A percentile compares a stretch with the other conserved stretches of the same genome.
phyloP scores from a whole-genome alignment of 192 early-diverging fungal species.

The Dissophora globulifera region DNA sequence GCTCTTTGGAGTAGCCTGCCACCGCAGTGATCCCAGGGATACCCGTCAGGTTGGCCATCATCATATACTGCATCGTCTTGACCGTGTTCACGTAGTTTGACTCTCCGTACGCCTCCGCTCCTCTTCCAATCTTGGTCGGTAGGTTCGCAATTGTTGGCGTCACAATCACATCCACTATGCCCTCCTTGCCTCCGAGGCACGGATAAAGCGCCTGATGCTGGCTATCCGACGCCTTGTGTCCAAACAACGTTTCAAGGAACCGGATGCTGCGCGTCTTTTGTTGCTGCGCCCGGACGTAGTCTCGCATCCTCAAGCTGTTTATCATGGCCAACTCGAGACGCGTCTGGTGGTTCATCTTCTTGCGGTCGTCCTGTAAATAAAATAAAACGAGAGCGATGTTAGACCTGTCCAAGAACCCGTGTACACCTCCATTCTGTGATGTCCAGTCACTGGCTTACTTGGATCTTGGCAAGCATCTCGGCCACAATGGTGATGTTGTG shows the following conservation, averaged over 20 bases:
- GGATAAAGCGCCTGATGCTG: slow-evolving; percentile 29
- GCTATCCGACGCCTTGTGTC: slow-evolving; percentile 16
- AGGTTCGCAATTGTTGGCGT: slow-evolving; percentile 69
- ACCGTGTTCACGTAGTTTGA: slow-evolving; percentile 62
- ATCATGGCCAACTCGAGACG: slow-evolving; percentile 54
- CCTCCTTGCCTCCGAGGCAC: slow-evolving; percentile 11
- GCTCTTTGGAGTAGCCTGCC: slow-evolving; percentile 60
- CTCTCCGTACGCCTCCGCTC: slow-evolving; percentile 59
- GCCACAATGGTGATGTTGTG: slow-evolving; percentile 73
- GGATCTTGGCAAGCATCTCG: slow-evolving; percentile 63
- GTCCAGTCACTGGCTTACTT: too few species aligned
- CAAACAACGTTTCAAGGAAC: slow-evolving; percentile 59
- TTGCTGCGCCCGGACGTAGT: slow-evolving; percentile 65
- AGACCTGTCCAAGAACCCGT: too few species aligned
- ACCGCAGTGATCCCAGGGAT: slow-evolving; percentile 72
- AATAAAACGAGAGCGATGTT: too few species aligned
- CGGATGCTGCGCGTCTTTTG: slow-evolving; percentile 66
- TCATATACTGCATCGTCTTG: slow-evolving; percentile 68
- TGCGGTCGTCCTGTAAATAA: slow-evolving; percentile 22
- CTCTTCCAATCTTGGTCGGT: slow-evolving; percentile 61
- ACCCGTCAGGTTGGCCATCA: slow-evolving; percentile 72
- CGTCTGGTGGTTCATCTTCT: slow-evolving; percentile 55
- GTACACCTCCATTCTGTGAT: too few species aligned
- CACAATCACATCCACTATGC: slow-evolving; percentile 68
- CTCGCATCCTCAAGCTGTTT: slow-evolving; percentile 47